Evolutionary conservation across 805 yeast genomes (phyloP).

Genomic region (Yarrowia divulgata): DNA sequence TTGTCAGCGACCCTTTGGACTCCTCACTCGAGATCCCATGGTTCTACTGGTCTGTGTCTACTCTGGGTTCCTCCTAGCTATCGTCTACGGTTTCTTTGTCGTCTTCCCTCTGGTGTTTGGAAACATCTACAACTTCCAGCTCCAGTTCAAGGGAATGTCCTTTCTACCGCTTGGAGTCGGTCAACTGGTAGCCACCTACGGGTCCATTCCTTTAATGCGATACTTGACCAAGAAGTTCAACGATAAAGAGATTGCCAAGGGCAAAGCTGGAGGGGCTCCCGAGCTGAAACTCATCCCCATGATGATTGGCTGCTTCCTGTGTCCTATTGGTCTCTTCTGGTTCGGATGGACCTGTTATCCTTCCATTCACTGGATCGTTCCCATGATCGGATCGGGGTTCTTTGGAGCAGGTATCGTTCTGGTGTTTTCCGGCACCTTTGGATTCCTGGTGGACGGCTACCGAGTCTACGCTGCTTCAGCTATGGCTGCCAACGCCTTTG

Average conservation of each 20-base stretch:
- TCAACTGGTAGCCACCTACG: slow-evolving; percentile 56
- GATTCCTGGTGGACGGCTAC: slow-evolving; percentile 58
- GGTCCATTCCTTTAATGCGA: slow-evolving; percentile 59
- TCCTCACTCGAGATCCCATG: slow-evolving; percentile 66
- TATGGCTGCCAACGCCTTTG: slow-evolving; percentile 83
- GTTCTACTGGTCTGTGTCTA: slow-evolving; percentile 66
- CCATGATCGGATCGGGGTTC: slow-evolving; percentile 64
- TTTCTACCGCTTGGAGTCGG: slow-evolving; percentile 66
- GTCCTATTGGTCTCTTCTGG: slow-evolving; percentile 71
- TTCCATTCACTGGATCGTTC: slow-evolving; percentile 66
- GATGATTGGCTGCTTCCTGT: slow-evolving; percentile 62
- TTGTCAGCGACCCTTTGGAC: slow-evolving; percentile 61
- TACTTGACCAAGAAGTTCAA: slow-evolving; percentile 49
- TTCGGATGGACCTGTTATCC: slow-evolving; percentile 75
- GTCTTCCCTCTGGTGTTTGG: slow-evolving; percentile 65
- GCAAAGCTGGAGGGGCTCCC: slow-evolving; percentile 58
- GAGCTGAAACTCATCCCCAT: slow-evolving; percentile 66
- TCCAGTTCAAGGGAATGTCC: slow-evolving; percentile 65
- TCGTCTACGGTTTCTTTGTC: slow-evolving; percentile 67
- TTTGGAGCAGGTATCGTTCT: slow-evolving; percentile 63
- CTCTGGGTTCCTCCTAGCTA: slow-evolving; percentile 71
- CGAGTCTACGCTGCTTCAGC: slow-evolving; percentile 78
- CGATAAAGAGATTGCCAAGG: slow-evolving; percentile 55
- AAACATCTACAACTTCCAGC: slow-evolving; percentile 55
- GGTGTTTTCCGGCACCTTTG: slow-evolving; percentile 69